phyloP scores from a whole-genome alignment of 2,329 filamentous ascomycete genomes.

The Colletotrichum brevisporum region DNA sequence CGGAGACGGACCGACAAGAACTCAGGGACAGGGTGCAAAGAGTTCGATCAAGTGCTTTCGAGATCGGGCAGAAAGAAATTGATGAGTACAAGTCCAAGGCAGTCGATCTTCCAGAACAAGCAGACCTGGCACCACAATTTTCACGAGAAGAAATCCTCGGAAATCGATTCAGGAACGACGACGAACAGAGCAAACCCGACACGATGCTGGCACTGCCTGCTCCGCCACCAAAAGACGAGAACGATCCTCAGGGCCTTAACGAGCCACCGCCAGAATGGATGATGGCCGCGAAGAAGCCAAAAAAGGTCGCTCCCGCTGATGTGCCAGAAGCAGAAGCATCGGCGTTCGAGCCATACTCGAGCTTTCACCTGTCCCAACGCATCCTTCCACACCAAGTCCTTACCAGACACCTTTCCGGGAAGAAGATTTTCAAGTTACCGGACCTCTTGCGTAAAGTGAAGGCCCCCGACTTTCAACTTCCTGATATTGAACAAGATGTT shows the following conservation, averaged over 20 bases:
- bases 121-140: conserved; percentile 64
- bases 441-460: conserved; percentile 87
- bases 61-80: conserved; percentile 70
- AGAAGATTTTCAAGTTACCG: conserved; percentile 83
- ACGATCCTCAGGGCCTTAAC: conserved; percentile 33
- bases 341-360: conserved; percentile 88
- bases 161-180: conserved; percentile 44
- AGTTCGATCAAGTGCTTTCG: conserved; percentile 69
- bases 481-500: conserved; percentile 87
- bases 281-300: conserved; percentile 32
- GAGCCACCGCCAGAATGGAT: conserved; percentile 37
- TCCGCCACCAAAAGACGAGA: conserved; percentile 7
- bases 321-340: conserved; percentile 65
- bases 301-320: conserved; percentile 50
- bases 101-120: conserved; percentile 65
- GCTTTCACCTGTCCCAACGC: conserved; percentile 85
- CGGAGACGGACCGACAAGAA: conserved; percentile 67
- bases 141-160: conserved; percentile 75
- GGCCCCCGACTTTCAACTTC: conserved; percentile 84
- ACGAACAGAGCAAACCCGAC: conserved; percentile 18
- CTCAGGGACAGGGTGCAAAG: conserved; percentile 66
- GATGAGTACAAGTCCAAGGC: conserved; percentile 72
- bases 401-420: conserved; percentile 82
- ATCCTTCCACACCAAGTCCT: conserved; percentile 86
- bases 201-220: conserved; percentile 12